These are phyloP conservation scores for Podila epicladia DNA, from an alignment of 192 early-diverging fungal species.

Conservation along the genomic window DNA sequence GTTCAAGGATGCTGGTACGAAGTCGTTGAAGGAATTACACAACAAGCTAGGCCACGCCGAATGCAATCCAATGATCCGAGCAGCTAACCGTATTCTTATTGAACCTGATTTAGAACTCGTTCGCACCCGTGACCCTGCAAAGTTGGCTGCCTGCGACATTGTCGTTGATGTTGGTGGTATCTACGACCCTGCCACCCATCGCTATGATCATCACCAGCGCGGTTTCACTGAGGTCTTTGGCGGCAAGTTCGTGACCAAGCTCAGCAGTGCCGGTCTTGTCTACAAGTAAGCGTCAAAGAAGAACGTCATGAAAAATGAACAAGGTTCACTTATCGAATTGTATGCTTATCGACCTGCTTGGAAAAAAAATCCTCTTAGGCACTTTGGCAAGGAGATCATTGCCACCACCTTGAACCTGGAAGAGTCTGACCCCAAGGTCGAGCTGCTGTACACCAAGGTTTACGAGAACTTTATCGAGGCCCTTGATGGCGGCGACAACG, in stretches of 20 bases:
- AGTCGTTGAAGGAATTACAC: too few relatives aligned
- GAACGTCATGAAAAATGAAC: too few relatives aligned
- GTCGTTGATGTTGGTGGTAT: slow-evolving; percentile 96
- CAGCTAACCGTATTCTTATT: slow-evolving; percentile 9
- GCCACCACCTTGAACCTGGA: slow-evolving; percentile 61
- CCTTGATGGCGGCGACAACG: slow-evolving; percentile 89
- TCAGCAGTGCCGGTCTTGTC: slow-evolving; percentile 94
- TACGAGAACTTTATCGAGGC: slow-evolving; percentile 89
- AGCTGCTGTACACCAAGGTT: slow-evolving; percentile 81
- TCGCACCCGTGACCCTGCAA: slow-evolving; percentile 85
- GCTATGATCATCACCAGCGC: slow-evolving; percentile 95
- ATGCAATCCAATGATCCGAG: neutral
- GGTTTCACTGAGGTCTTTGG: slow-evolving; percentile 92
- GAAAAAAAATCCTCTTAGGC: slow-evolving; percentile 50
- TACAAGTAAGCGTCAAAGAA: slow-evolving; percentile 75
- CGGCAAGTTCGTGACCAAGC: slow-evolving; percentile 78
- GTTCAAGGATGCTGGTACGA: slow-evolving; percentile 67
- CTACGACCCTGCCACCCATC: slow-evolving; percentile 78
- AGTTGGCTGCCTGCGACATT: slow-evolving; percentile 81
- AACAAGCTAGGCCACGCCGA: too few relatives aligned
- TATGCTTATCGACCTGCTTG: neutral
- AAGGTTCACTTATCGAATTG: neutral
- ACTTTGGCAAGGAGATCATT: slow-evolving; percentile 91
- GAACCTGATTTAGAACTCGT: slow-evolving; percentile 56
- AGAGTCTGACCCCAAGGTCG: slow-evolving; percentile 63